Conservation (phyloP, 2,329 filamentous ascomycete species). For the Rasamsonia emersonii region DNA sequence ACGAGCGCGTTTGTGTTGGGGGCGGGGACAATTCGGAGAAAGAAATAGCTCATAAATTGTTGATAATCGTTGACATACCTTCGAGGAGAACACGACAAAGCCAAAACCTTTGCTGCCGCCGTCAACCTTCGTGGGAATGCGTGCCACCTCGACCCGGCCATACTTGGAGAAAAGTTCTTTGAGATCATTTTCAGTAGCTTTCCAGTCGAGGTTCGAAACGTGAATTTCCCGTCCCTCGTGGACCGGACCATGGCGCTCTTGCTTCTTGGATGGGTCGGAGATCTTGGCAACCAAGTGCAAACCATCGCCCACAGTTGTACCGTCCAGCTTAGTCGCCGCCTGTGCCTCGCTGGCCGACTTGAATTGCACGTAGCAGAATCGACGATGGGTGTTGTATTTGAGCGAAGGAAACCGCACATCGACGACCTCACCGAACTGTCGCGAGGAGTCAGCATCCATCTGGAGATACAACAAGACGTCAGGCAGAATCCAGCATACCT, state of each 20-base stretch:
- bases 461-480: background rate
- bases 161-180: conserved; percentile 63
- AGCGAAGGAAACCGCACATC: conserved; percentile 85
- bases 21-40: background rate
- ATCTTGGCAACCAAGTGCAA: conserved; percentile 69
- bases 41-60: background rate
- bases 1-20: background rate
- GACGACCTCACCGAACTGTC: conserved; percentile 66
- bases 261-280: conserved; percentile 72
- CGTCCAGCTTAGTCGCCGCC: conserved; percentile 64
- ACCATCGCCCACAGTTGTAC: conserved; percentile 57
- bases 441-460: conserved; percentile 8
- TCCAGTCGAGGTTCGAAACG: conserved; percentile 59
- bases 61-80: conserved; percentile 28
- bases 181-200: conserved; percentile 59
- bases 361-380: conserved; percentile 97
- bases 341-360: conserved; percentile 58
- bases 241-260: conserved; percentile 67
- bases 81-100: conserved; percentile 68
- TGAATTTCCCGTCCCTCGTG: conserved; percentile 85
- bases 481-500: conserved; percentile 26
- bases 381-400: conserved; percentile 76
- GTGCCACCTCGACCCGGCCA: conserved; percentile 64
- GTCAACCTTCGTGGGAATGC: conserved; percentile 58
- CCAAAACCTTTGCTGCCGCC: conserved; percentile 68